Evolutionary conservation across 176 grass and related monocot genomes (phyloP).

Genomic region (Tillandsia fasciculata): DNA sequence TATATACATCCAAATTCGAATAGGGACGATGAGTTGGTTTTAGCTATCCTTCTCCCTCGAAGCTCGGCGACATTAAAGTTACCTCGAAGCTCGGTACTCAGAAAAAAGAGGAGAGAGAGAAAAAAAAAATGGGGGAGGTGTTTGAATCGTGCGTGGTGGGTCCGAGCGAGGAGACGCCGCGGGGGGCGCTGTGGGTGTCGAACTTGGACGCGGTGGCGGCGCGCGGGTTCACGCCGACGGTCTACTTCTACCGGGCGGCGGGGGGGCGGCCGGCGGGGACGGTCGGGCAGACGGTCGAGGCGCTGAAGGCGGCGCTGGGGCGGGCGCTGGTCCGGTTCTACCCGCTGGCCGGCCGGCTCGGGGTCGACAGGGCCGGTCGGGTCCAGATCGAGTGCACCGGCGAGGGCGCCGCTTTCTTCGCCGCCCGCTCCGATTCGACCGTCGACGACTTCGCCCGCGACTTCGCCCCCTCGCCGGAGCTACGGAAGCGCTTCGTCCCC

Average conservation of each 20-base stretch:
- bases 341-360: conserved; percentile 1
- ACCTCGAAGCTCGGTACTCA: no score
- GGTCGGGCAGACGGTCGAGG: neutral
- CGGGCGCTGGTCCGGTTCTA: neutral
- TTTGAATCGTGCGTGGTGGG: neutral
- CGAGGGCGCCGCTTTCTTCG: neutral
- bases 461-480: neutral
- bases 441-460: neutral
- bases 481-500: neutral
- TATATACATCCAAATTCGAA: no score
- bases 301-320: neutral
- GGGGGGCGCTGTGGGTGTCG: neutral
- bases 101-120: neutral
- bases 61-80: no score
- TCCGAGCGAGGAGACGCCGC: neutral
- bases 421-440: neutral
- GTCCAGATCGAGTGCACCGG: neutral
- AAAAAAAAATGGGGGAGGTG: neutral
- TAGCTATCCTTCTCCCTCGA: no score
- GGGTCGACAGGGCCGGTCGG: neutral
- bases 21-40: no score
- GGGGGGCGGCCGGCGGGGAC: neutral
- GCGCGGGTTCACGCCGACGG: neutral
- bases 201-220: neutral
- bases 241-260: neutral